Conservation (phyloP, 2,329 filamentous ascomycete genomes). For the Biscogniauxia marginata region DNA sequence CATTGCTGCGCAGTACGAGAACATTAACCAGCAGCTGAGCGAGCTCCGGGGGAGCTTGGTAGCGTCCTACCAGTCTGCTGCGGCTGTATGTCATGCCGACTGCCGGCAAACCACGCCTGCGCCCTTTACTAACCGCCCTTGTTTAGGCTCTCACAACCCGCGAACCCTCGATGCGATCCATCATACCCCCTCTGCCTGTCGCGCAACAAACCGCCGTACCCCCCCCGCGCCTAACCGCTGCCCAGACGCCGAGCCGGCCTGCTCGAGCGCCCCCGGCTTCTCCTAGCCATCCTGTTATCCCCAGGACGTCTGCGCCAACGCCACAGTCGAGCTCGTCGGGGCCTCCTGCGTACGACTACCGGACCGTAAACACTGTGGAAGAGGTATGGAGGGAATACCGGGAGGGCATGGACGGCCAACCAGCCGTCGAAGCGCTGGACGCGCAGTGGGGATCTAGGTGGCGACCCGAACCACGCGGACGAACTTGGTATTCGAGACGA, state of each 20-base stretch:
- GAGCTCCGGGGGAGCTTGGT: conserved; percentile 34
- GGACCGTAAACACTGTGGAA: conserved; percentile 35
- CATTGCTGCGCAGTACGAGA: conserved; percentile 34
- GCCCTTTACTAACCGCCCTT: conserved; percentile 14
- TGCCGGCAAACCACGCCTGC: neutral
- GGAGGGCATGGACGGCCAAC: conserved; percentile 36
- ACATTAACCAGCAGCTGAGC: conserved; percentile 34
- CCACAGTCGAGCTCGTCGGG: conserved; percentile 26
- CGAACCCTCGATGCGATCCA: conserved; percentile 23
- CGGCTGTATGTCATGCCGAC: conserved; percentile 27
- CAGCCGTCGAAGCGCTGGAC: conserved; percentile 36
- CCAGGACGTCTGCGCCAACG: conserved; percentile 26
- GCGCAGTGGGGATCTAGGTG: conserved; percentile 36
- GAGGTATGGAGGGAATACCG: conserved; percentile 39
- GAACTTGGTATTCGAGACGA: conserved; percentile 39
- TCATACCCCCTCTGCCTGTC: conserved; percentile 23
- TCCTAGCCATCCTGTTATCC: conserved; percentile 26
- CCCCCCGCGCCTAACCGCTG: conserved; percentile 24
- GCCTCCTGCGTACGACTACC: conserved; percentile 35
- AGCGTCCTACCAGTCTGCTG: conserved; percentile 32
- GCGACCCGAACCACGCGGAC: conserved; percentile 37
- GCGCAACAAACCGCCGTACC: conserved; percentile 25
- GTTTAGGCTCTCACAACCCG: conserved; percentile 24
- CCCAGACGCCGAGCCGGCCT: conserved; percentile 29
- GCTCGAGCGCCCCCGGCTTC: conserved; percentile 28